Base-by-base conservation (phyloP, 2,329 filamentous ascomycete genomes). In the Botrytis tulipae region DNA sequence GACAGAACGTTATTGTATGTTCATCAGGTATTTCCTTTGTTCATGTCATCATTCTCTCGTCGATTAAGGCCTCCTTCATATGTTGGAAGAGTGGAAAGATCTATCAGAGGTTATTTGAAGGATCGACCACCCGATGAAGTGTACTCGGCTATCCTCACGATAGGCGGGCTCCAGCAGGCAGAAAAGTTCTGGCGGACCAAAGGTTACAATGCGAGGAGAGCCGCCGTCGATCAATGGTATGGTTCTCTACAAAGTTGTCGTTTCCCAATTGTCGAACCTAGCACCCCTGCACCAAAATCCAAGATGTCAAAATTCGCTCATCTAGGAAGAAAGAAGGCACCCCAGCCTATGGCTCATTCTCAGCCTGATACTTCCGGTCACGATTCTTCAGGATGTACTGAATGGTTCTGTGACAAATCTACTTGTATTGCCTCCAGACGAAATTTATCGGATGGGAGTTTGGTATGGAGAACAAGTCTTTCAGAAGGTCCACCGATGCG, bases 121-220 rank as follows among this genome's bases (percentile, higher is more conserved):
- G 89, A 91, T 75, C 87, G 87, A 76, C 89, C 89, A 0, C 81
- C 88, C 1, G 89, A 91, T 73, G 88, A 91, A 62, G 84, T 91
- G 0, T 89, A 91, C 76, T 86, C 87, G 16, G 87, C 89, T 4
- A 87, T 90, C 20, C 78, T 91, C 16, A 87, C 86, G 61, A 82
- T 91, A 18, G 89, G 89, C 48, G 89, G 89, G 3, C 82, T 91
- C 72, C 85, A 89, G 14, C 88, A 91, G 78, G 88, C 90, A 1
- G 87, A 91, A 77, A 84, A 86, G 62, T 85, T 91, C 51, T 91
- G 89, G 89, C 88, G 91, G 78, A 88, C 89, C 57, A 90, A 90
- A 78, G 88, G 89, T 2, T 91, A 91, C 80, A 91, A 90, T 78
- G 84, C 83, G 70, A 84, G 89, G 46, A 85, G 89, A 73, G 84